Evolutionary conservation across 2,329 filamentous ascomycete species (phyloP).

Genomic region (Colletotrichum eleusines): DNA sequence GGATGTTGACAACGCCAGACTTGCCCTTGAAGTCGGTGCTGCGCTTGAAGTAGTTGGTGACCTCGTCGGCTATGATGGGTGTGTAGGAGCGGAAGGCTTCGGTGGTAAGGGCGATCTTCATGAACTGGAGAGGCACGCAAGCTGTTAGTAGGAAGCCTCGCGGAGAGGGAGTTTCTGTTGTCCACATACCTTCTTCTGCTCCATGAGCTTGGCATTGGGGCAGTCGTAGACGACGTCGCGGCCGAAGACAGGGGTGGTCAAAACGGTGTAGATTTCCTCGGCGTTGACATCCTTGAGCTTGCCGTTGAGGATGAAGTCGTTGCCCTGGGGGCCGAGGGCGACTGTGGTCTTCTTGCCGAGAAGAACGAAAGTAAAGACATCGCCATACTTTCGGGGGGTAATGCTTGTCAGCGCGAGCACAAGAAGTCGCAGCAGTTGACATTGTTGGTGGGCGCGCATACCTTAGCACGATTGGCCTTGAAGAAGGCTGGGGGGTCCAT

Average conservation of each 20-base stretch:
- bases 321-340: slow-evolving; percentile 83
- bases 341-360: slow-evolving; percentile 92
- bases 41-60: slow-evolving; percentile 78
- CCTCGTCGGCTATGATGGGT: slow-evolving; percentile 80
- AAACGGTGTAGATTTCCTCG: slow-evolving; percentile 87
- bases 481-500: slow-evolving; percentile 96
- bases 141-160: slow-evolving; percentile 40
- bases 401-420: slow-evolving; percentile 24
- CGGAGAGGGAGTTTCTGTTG: background rate
- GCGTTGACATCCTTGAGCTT: slow-evolving; percentile 91
- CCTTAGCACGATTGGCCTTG: slow-evolving; percentile 79
- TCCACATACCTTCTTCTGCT: slow-evolving; percentile 86
- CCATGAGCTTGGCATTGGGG: slow-evolving; percentile 92
- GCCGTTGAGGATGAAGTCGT: slow-evolving; percentile 92
- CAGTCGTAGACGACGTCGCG: slow-evolving; percentile 91
- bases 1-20: slow-evolving; percentile 77
- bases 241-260: slow-evolving; percentile 81
- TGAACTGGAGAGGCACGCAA: slow-evolving; percentile 65
- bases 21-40: slow-evolving; percentile 75
- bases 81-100: slow-evolving; percentile 82
- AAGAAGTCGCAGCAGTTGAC: slow-evolving; percentile 1
- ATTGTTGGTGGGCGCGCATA: slow-evolving; percentile 52
- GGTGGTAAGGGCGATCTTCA: slow-evolving; percentile 83
- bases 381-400: slow-evolving; percentile 74
- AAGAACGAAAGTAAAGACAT: slow-evolving; percentile 90